Percentiles rank a stretch among this genome's conserved stretches.
Conservation (phyloP, 2,329 filamentous ascomycete genomes). For the Pseudogymnoascus verrucosus region DNA sequence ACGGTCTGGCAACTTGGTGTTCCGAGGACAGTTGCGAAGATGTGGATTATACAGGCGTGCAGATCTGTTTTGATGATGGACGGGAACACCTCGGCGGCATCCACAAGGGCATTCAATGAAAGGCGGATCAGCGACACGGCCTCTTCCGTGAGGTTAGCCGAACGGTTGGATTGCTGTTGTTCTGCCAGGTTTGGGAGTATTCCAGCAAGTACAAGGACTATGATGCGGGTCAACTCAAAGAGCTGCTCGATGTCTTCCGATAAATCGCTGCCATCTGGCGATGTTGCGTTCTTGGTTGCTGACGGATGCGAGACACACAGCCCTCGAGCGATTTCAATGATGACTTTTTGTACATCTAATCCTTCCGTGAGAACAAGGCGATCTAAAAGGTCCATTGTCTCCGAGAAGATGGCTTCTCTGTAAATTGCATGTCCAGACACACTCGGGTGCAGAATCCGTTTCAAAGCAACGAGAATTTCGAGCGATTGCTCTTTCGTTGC, state of each 20-base stretch:
- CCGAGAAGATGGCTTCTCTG: conserved; percentile 88
- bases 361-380: conserved; percentile 87
- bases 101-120: conserved; percentile 79
- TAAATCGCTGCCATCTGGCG: conserved; percentile 62
- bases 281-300: conserved; percentile 59
- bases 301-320: conserved; percentile 88
- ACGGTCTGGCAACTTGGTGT: conserved; percentile 80
- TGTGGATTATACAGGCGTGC: conserved; percentile 93
- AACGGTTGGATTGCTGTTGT: conserved; percentile 47
- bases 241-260: conserved; percentile 97
- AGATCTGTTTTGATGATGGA: conserved; percentile 94
- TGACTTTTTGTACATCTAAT: conserved; percentile 78
- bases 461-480: conserved; percentile 82
- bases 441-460: conserved; percentile 89
- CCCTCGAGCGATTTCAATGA: conserved; percentile 87
- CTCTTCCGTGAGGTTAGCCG: conserved; percentile 79
- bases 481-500: conserved; percentile 71
- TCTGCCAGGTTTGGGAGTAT: conserved; percentile 76
- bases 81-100: conserved; percentile 92
- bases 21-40: conserved; percentile 86
- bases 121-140: conserved; percentile 71
- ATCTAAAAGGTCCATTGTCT: conserved; percentile 94
- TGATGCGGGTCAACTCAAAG: conserved; percentile 93
- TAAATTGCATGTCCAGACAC: conserved; percentile 97
- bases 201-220: conserved; percentile 84